These are phyloP conservation scores for Beauveria sp. DNA, from an alignment of 2,329 filamentous ascomycete genomes.

Conservation along the genomic window DNA sequence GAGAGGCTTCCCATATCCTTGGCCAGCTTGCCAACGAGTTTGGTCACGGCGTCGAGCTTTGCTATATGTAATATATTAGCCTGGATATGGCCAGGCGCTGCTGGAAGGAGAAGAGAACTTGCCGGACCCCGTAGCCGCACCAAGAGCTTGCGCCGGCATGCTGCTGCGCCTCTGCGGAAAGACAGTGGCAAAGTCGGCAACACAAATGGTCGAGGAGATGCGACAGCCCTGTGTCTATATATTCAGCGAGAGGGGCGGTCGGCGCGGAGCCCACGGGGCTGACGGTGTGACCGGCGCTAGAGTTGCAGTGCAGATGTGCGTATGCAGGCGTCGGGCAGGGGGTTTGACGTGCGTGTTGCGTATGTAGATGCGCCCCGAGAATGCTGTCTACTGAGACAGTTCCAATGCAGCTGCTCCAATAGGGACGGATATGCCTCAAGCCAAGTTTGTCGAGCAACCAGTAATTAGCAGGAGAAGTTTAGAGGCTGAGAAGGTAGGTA, in stretches of 20 bases:
- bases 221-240: neutral
- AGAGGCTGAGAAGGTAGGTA: neutral
- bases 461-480: neutral
- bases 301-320: neutral
- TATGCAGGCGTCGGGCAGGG: neutral
- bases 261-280: neutral
- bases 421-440: neutral
- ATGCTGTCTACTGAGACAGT: neutral
- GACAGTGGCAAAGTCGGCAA: neutral
- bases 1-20: conserved; percentile 53
- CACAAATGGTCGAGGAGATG: neutral
- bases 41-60: conserved; percentile 61
- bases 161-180: neutral
- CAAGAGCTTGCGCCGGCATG: conserved; percentile 20
- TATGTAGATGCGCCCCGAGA: no score
- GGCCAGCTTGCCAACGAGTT: conserved; percentile 53
- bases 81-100: neutral
- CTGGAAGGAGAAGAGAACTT: conserved; percentile 17
- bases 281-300: neutral
- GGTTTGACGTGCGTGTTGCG: no score
- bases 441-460: neutral
- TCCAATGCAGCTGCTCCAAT: neutral
- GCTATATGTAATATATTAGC: conserved; percentile 29
- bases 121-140: conserved; percentile 35
- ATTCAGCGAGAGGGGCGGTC: neutral